Evolutionary conservation across 768 basidiomycete species (phyloP), one percentile per base, ranked within the genome.

Genomic region (Termitomyces heimii): DNA sequence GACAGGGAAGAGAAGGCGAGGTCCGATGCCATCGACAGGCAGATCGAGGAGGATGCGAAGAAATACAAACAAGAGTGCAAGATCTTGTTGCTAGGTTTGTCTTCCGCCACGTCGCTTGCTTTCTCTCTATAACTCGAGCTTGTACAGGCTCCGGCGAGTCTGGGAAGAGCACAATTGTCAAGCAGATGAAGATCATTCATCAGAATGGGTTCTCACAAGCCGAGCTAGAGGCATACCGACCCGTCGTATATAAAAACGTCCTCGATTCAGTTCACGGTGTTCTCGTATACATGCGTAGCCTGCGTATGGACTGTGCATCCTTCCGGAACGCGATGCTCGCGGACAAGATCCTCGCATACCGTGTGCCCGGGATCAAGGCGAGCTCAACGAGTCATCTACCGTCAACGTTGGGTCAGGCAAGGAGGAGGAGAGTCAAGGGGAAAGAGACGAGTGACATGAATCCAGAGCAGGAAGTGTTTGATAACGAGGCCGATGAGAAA

Each of bases 141-240:
- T 5, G 5, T 6, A 39, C 18, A 95, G 94, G 95, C 55, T 94
- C 94, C 14, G 93, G 95, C 65, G 94, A 96, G 75, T 92, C 89
- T 0, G 96, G 95, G 6, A 98, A 98, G 74, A 87, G 85, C 4
- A 98, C 95, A 0, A 92, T 98, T 62, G 93, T 97, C 35, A 98
- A 98, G 69, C 95, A 98, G 71, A 97, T 98, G 94, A 97, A 96
- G 79, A 95, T 98, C 57, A 94, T 98, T 49, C 91, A 98, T 70
- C 91, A 96, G 70, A 85, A 87, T 60, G 95, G 95, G 13, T 98
- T 94, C 73, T 82, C 86, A 2, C 71, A 73, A 8, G 81, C 88
- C 0, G 94, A 97, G 69, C 82, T 93, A 28, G 77, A 86, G 58
- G 78, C 83, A 3, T 96, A 84, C 75, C 78, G 88, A 20, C 81